phyloP scores from a whole-genome alignment of 257 asterid species.

The Solanum microdontum region DNA sequence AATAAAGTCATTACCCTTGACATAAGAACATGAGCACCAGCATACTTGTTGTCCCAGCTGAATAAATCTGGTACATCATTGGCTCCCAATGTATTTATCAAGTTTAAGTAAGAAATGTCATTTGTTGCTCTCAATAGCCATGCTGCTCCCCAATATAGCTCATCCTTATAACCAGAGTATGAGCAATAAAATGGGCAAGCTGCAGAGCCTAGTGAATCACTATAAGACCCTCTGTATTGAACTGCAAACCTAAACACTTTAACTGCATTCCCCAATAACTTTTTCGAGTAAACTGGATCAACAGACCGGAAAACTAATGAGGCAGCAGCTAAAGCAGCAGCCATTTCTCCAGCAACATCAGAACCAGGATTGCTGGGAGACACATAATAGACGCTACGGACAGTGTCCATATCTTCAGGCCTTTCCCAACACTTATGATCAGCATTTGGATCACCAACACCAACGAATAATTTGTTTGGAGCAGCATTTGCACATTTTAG shows the following conservation, averaged over 20 bases:
- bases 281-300: constrained; percentile 40
- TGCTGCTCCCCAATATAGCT: constrained; percentile 77
- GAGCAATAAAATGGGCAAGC: constrained; percentile 88
- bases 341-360: constrained; percentile 87
- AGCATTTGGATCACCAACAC: constrained; percentile 69
- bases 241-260: constrained; percentile 61
- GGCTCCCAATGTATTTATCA: constrained; percentile 42
- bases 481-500: constrained; percentile 69
- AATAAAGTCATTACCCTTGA: constrained; percentile 35
- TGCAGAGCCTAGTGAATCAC: constrained; percentile 55
- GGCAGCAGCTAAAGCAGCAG: constrained; percentile 87
- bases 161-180: constrained; percentile 79
- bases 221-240: constrained; percentile 56
- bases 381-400: constrained; percentile 45
- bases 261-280: constrained; percentile 41
- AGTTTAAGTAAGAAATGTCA: constrained; percentile 34
- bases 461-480: constrained; percentile 65
- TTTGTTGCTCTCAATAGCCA: constrained; percentile 83
- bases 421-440: constrained; percentile 92
- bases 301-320: constrained; percentile 55
- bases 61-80: constrained; percentile 49
- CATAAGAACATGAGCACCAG: constrained; percentile 78
- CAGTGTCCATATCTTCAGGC: constrained; percentile 88
- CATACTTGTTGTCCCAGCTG: constrained; percentile 87
- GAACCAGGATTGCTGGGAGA: constrained; percentile 69